Percentiles rank a stretch among this genome's conserved stretches.
phyloP scores from a whole-genome alignment of 2,329 filamentous ascomycete genomes.

The Xylaria sp. region DNA sequence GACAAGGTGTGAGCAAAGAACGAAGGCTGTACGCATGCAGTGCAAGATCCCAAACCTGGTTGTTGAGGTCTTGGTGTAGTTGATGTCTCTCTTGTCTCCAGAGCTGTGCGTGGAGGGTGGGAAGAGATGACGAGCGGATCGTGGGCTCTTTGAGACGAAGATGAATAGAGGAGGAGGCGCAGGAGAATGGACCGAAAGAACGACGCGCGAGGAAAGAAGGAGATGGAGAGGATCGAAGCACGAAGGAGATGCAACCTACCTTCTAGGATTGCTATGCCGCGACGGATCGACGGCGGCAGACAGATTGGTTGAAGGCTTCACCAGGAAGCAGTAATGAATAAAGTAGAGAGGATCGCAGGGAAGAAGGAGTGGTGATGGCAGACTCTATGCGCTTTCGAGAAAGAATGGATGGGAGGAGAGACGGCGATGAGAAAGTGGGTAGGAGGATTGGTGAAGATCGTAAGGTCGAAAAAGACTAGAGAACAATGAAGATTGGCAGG shows the following conservation, averaged over 20 bases:
- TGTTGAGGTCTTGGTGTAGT: slow-evolving; percentile 21
- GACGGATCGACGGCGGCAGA: neutral
- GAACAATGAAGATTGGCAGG: neutral
- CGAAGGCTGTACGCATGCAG: slow-evolving; percentile 37
- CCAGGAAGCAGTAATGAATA: neutral
- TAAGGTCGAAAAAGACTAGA: no score
- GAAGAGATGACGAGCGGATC: slow-evolving; percentile 9
- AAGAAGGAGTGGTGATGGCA: no score
- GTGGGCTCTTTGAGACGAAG: neutral
- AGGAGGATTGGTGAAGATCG: no score
- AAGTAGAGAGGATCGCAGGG: no score
- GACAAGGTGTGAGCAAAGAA: slow-evolving; percentile 17
- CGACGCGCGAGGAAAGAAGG: neutral
- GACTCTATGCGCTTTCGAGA: no score
- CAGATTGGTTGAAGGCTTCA: neutral
- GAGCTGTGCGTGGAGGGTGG: slow-evolving; percentile 15
- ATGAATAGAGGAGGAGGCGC: neutral
- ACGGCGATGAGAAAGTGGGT: no score
- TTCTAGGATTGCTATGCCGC: neutral
- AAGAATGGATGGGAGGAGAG: no score
- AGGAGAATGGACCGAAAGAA: neutral
- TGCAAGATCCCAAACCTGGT: slow-evolving; percentile 25
- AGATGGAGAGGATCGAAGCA: neutral
- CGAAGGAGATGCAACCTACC: slow-evolving; percentile 7
- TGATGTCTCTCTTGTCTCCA: slow-evolving; percentile 10